Percentiles rank a stretch among this genome's conserved stretches.
Conservation (phyloP, 176 grass and related monocot genomes). For the Alloteropsis semialata region DNA sequence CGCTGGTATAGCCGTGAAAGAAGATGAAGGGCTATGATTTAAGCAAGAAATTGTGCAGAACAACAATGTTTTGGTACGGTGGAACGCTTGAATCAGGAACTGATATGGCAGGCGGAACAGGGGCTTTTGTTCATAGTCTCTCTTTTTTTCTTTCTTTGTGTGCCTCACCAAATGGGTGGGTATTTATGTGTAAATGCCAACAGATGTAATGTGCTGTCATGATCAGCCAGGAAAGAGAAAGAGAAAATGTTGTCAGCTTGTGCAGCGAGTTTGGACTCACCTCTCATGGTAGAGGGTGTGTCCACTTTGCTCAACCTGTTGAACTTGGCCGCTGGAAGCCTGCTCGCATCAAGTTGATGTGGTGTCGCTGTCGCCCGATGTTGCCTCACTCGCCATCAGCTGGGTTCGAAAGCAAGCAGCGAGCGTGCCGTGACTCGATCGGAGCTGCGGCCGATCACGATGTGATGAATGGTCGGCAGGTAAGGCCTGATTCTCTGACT, state of each 20-base stretch:
- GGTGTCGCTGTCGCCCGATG: too few species aligned
- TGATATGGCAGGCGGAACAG: slow-evolving; percentile 6
- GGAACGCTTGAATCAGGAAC: slow-evolving; percentile 5
- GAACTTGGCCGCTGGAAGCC: not conserved
- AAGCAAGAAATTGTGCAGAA: slow-evolving; percentile 29
- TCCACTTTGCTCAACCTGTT: not conserved
- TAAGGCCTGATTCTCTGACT: not conserved
- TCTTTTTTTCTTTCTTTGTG: not conserved
- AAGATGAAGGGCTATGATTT: not conserved
- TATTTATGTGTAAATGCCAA: slow-evolving; percentile 45
- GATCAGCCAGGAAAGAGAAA: not conserved
- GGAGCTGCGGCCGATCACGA: not conserved
- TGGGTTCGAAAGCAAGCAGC: not conserved
- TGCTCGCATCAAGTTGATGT: not conserved
- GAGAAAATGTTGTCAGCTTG: slow-evolving; percentile 13
- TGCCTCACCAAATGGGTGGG: slow-evolving; percentile 56
- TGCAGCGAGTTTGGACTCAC: not conserved
- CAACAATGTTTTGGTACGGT: slow-evolving; percentile 16
- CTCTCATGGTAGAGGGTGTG: not conserved
- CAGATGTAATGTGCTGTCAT: slow-evolving; percentile 32
- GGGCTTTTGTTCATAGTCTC: slow-evolving; percentile 37
- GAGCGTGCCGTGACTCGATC: not conserved
- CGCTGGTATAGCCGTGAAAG: slow-evolving; percentile 7
- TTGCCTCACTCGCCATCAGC: not conserved
- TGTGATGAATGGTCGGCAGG: too few species aligned